Evolutionary conservation across 2,329 filamentous ascomycete species (phyloP).

Genomic region (Clonostachys rhizophaga): DNA sequence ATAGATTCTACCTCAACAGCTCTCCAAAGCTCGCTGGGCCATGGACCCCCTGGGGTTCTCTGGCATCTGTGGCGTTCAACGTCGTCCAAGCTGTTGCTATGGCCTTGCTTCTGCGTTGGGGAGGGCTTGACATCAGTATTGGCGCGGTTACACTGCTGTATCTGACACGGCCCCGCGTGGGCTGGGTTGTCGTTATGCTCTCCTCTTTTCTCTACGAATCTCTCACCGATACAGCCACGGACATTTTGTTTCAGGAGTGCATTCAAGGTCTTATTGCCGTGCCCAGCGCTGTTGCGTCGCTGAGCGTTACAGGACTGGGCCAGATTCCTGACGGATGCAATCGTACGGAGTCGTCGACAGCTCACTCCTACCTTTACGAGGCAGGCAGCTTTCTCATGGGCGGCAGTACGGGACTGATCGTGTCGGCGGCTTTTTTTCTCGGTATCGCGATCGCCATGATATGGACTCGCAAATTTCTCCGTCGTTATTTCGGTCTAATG

Average conservation of each 20-base stretch:
- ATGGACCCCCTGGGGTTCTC: background rate
- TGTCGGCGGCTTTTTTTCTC: background rate
- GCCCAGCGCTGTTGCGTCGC: background rate
- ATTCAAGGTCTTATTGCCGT: background rate
- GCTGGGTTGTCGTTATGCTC: background rate
- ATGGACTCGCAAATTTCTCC: background rate
- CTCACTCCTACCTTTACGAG: background rate
- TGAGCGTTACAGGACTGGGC: background rate
- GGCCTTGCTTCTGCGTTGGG: background rate
- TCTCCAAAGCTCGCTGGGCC: background rate
- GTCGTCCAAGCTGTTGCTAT: background rate
- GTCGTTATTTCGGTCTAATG: background rate
- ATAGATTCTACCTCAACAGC: background rate
- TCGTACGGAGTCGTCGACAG: background rate
- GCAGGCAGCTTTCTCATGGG: background rate
- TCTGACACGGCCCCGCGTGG: background rate
- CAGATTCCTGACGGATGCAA: background rate
- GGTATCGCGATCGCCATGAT: background rate
- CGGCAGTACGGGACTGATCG: background rate
- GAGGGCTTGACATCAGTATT: background rate
- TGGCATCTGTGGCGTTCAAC: background rate
- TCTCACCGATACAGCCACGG: background rate
- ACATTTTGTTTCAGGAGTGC: background rate
- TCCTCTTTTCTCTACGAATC: background rate
- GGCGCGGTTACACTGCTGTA: background rate